These are phyloP conservation scores for Panicum virgatum DNA, from an alignment of 202 grass and related monocot species.

Conservation along the genomic window DNA sequence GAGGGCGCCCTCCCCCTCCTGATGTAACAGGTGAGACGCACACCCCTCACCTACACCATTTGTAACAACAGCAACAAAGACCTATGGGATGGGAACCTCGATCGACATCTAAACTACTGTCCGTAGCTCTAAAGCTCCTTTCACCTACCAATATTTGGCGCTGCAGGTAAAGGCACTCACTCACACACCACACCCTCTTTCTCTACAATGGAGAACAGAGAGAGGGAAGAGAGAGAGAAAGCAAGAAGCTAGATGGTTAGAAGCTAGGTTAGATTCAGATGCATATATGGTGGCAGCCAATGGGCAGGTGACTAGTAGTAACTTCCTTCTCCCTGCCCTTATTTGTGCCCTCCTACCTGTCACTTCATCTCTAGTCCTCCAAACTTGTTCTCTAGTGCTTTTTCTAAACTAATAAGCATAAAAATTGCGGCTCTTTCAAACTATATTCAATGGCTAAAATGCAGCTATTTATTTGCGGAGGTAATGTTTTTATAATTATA, in stretches of 20 bases:
- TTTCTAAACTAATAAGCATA: conserved; percentile 8
- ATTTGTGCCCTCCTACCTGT: conserved; percentile 22
- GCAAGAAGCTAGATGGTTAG: not conserved
- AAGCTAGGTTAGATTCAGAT: conserved; percentile 16
- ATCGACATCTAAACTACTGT: conserved; percentile 65
- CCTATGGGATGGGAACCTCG: conserved; percentile 50
- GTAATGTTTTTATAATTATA: not conserved
- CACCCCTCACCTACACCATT: conserved; percentile 78
- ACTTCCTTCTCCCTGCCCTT: not conserved
- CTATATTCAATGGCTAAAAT: not conserved
- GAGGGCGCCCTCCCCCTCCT: conserved; percentile 30
- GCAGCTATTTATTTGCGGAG: not conserved
- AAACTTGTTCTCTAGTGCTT: conserved; percentile 36
- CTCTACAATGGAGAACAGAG: not conserved
- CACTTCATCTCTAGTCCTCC: conserved; percentile 35
- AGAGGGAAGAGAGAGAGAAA: conserved; percentile 6
- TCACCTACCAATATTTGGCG: conserved; percentile 60
- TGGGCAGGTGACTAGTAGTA: conserved; percentile 2
- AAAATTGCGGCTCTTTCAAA: not conserved
- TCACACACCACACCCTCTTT: not conserved
- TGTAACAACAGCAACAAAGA: conserved; percentile 61
- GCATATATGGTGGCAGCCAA: conserved; percentile 26
- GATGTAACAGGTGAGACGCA: conserved; percentile 73
- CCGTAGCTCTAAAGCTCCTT: conserved; percentile 85
- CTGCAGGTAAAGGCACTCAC: conserved; percentile 30